These are phyloP conservation scores for Phytopythium aichiense DNA, from an alignment of 352 stramenopile genomes.

Conservation along the genomic window DNA sequence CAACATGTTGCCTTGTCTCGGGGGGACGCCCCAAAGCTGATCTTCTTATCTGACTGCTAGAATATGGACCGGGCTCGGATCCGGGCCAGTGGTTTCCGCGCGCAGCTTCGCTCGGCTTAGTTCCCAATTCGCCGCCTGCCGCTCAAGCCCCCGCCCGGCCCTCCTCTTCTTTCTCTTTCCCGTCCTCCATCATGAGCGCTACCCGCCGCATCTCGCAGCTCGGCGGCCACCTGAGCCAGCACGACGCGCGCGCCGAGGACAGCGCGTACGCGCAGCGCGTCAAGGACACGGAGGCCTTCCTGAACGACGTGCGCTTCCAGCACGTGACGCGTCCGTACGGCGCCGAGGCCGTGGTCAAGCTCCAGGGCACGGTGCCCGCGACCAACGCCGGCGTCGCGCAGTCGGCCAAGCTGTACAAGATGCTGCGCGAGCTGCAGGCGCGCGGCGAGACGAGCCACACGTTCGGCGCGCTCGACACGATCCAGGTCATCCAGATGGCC, in stretches of 20 bases:
- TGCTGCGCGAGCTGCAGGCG: constrained; percentile 79
- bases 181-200: constrained; percentile 39
- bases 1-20: background rate
- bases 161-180: background rate
- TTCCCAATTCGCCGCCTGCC: constrained; percentile 41
- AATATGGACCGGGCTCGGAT: background rate
- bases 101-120: constrained; percentile 14
- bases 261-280: constrained; percentile 55
- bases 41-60: constrained; percentile 4
- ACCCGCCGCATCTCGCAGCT: constrained; percentile 75
- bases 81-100: background rate
- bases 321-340: constrained; percentile 77
- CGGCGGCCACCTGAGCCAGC: constrained; percentile 57
- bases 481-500: constrained; percentile 95
- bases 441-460: constrained; percentile 82
- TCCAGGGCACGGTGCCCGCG: constrained; percentile 68
- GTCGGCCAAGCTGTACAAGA: constrained; percentile 85
- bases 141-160: constrained; percentile 13
- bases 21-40: constrained; percentile 9
- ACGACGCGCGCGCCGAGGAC: constrained; percentile 59
- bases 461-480: constrained; percentile 89
- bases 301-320: constrained; percentile 71
- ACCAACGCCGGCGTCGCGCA: constrained; percentile 44
- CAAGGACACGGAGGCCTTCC: constrained; percentile 69
- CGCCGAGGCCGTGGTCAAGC: constrained; percentile 83